A percentile compares a stretch with the other conserved stretches of the same genome.
Evolutionary conservation across 257 asterid genomes (phyloP).

Genomic region (Solanum dulcamara): DNA sequence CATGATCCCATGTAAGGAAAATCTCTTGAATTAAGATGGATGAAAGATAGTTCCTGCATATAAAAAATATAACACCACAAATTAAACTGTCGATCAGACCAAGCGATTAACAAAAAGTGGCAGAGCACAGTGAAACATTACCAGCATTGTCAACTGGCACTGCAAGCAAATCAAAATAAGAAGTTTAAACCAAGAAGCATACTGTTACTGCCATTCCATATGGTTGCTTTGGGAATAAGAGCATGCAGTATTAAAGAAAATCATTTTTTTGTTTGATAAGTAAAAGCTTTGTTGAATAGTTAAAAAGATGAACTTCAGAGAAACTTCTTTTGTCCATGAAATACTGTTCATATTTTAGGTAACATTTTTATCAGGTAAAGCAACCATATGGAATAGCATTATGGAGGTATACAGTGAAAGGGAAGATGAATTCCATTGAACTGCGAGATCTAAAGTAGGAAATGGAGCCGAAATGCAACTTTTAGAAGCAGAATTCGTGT

Average conservation of each 20-base stretch:
- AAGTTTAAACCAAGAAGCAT: background rate
- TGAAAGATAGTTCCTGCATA: constrained; percentile 80
- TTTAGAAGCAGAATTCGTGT: background rate
- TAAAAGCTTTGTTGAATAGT: background rate
- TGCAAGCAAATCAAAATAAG: background rate
- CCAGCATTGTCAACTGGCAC: background rate
- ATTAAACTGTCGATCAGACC: background rate
- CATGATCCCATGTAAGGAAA: constrained; percentile 98
- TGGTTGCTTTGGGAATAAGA: background rate
- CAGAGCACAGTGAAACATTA: background rate
- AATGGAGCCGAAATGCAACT: background rate
- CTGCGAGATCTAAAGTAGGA: background rate
- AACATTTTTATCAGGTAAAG: background rate
- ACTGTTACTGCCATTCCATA: background rate
- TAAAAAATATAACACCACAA: background rate
- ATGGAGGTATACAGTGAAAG: background rate
- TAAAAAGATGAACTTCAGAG: background rate
- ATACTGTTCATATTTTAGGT: background rate
- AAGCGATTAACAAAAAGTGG: background rate
- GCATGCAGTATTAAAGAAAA: background rate
- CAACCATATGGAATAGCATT: background rate
- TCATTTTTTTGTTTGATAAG: background rate
- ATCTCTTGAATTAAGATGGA: constrained; percentile 95
- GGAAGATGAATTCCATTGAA: background rate
- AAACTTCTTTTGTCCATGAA: background rate